phyloP scores from a whole-genome alignment of 2,329 filamentous ascomycete genomes.

The Venturia carpophila region DNA sequence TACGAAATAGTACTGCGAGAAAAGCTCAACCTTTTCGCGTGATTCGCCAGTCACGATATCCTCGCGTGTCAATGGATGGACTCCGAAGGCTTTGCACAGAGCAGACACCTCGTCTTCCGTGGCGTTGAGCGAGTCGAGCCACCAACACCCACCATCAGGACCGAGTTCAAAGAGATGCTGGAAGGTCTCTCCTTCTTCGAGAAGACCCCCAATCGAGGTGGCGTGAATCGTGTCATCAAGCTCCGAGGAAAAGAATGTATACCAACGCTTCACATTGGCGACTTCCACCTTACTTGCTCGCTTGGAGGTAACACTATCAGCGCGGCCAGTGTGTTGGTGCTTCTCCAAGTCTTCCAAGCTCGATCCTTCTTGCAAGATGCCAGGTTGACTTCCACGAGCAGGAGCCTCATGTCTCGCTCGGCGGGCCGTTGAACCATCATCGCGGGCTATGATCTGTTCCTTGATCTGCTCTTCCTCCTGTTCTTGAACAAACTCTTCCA shows the following conservation, averaged over 20 bases:
- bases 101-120: conserved; percentile 80
- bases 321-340: conserved; percentile 12
- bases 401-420: conserved; percentile 18
- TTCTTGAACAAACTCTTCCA: conserved; percentile 81
- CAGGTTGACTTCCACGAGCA: conserved; percentile 22
- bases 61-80: conserved; percentile 91
- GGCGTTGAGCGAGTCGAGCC: conserved; percentile 89
- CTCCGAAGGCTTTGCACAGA: conserved; percentile 88
- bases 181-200: conserved; percentile 83
- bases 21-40: conserved; percentile 96
- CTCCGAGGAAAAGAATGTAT: conserved; percentile 95
- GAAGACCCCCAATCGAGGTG: conserved; percentile 75
- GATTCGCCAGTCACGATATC: conserved; percentile 94
- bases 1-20: conserved; percentile 96
- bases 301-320: conserved; percentile 2
- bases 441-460: conserved; percentile 21
- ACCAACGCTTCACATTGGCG: conserved; percentile 62
- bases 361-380: conserved; percentile 41
- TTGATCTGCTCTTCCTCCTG: conserved; percentile 26
- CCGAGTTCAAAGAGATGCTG: conserved; percentile 74
- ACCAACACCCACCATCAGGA: conserved; percentile 75
- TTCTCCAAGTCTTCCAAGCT: conserved; percentile 15
- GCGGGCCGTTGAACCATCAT: conserved; percentile 22
- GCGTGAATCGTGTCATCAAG: conserved; percentile 91
- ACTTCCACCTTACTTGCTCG: conserved; percentile 27